A percentile compares a stretch with the other conserved stretches of the same genome.
Evolutionary conservation across 306 rosid genomes (phyloP).

Genomic region (Medicago ruthenica): DNA sequence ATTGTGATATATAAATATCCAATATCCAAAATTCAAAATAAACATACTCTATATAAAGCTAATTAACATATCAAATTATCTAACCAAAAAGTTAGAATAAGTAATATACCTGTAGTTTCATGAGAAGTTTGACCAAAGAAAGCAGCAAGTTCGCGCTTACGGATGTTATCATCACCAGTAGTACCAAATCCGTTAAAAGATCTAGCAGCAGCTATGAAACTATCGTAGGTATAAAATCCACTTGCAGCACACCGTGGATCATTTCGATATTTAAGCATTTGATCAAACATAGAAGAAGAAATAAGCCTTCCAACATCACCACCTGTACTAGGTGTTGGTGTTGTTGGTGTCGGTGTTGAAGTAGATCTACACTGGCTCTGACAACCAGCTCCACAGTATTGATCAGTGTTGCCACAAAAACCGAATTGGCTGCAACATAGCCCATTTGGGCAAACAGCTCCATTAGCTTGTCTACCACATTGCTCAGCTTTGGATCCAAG

Average conservation of each 20-base stretch:
- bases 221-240: slow-evolving; percentile 61
- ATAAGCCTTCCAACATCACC: slow-evolving; percentile 45
- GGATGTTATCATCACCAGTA: slow-evolving; percentile 56
- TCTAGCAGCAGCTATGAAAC: slow-evolving; percentile 61
- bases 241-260: slow-evolving; percentile 47
- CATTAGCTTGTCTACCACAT: slow-evolving; percentile 60
- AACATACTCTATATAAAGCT: too few species aligned
- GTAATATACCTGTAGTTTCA: slow-evolving; percentile 58
- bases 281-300: slow-evolving; percentile 37
- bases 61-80: too few species aligned
- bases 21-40: too few species aligned
- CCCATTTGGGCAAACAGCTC: slow-evolving; percentile 51
- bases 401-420: slow-evolving; percentile 49
- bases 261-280: slow-evolving; percentile 60
- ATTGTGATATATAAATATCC: too few species aligned
- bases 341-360: not conserved
- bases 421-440: slow-evolving; percentile 60
- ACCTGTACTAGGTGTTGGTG: slow-evolving; percentile 30
- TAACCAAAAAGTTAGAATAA: too few species aligned
- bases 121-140: slow-evolving; percentile 81
- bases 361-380: slow-evolving; percentile 55
- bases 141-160: slow-evolving; percentile 70
- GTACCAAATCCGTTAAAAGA: slow-evolving; percentile 56
- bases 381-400: slow-evolving; percentile 46
- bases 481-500: slow-evolving; percentile 46